Evolutionary conservation across 2,329 filamentous ascomycete species (phyloP), one percentile per base, ranked within the genome.

Genomic region (Domatiomyces globalis): DNA sequence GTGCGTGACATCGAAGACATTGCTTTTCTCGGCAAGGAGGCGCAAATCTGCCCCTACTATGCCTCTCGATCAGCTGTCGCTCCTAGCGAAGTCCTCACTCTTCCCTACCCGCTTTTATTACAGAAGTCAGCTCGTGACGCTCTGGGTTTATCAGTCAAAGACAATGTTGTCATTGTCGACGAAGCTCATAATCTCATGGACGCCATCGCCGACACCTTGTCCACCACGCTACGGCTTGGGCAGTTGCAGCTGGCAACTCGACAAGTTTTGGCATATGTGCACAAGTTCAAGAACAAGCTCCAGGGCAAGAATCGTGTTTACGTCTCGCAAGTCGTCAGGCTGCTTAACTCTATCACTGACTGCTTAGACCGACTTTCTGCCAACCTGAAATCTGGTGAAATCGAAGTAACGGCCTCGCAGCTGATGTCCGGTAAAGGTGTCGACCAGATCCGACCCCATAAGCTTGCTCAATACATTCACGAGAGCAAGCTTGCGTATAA

Each of bases 171-270:
- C n/a, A 85, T 98, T 22, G 86, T 98, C 46, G 92, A 98, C 60
- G 92, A 98, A 71, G 92, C 92, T 0, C 92, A 98, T 65, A 98
- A 98, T 63, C 78, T 98, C 49, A 95, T 95, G 84, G 89, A 95
- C 65, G 88, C 90, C 0, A 87, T 98, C 45, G 79, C 87, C 15
- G 84, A 82, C 45, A 92, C 95, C 33, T 82, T 95, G 64, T 89
- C 89, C 0, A 80, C 87, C 0, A 80, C 85, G 36, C 76, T 96
- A 18, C 79, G 79, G 2, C 71, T 94, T 3, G 71, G 71, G 22
- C 88, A 95, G 56, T 71, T 96, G 17, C 79, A 79, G 48, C 76
- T 77, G 53, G 86, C 84, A 2, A 78, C 86, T 49, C 75, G 76
- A 47, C 88, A 94, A 68, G 73, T 98, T 1, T 83, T 82, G 0